Evolutionary conservation across 768 basidiomycete species (phyloP).

Genomic region (Suillus paluster): DNA sequence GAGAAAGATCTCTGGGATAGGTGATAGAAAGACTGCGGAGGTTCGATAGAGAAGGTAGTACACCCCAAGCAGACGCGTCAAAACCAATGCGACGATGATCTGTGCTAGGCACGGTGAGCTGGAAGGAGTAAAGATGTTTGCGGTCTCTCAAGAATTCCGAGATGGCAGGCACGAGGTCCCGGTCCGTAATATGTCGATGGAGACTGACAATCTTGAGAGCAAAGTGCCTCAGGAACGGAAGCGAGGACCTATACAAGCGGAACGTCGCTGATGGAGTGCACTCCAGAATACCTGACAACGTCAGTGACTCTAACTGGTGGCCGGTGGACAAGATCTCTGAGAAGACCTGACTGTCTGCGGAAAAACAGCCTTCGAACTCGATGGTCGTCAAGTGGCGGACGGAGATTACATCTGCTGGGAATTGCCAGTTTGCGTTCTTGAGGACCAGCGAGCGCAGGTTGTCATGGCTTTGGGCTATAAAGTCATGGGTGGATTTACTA

Average conservation of each 20-base stretch:
- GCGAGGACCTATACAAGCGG: conserved; percentile 42
- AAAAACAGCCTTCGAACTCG: conserved; percentile 62
- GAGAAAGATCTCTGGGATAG: conserved; percentile 65
- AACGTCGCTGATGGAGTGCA: conserved; percentile 56
- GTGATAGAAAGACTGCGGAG: conserved; percentile 62
- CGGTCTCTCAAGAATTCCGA: conserved; percentile 67
- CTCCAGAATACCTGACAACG: conserved; percentile 58
- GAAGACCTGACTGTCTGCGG: conserved; percentile 52
- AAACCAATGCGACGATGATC: conserved; percentile 63
- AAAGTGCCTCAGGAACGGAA: conserved; percentile 72
- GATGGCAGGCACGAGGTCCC: conserved; percentile 71
- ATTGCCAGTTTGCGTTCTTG: conserved; percentile 58
- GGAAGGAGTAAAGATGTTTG: conserved; percentile 53
- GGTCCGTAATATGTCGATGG: conserved; percentile 50
- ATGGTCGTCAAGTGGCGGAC: conserved; percentile 69
- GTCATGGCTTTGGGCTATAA: conserved; percentile 56
- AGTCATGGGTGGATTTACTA: conserved; percentile 44
- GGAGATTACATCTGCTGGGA: conserved; percentile 56
- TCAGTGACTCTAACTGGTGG: conserved; percentile 64
- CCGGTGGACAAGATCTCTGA: conserved; percentile 64
- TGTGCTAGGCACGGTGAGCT: conserved; percentile 47
- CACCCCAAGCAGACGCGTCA: conserved; percentile 73
- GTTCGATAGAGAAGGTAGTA: conserved; percentile 59
- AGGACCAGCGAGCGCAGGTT: conserved; percentile 59
- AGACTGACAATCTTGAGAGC: conserved; percentile 53